phyloP scores from a whole-genome alignment of 371 early-diverging fungal species.

The Circinella umbellata region DNA sequence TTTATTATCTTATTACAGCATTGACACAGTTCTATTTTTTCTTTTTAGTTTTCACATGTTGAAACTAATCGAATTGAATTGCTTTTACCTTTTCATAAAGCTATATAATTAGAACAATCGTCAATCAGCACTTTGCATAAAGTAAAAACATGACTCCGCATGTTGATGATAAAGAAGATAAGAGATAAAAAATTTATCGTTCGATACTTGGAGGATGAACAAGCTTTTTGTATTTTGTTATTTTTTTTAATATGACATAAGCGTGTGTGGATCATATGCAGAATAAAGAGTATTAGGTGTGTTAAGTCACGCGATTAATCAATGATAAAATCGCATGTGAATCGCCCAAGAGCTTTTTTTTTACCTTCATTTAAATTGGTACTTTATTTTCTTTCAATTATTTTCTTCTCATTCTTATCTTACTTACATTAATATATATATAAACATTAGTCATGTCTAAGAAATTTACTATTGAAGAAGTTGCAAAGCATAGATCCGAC shows the following conservation, averaged over 20 bases:
- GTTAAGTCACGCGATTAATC: conserved; percentile 7
- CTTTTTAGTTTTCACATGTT: too few species aligned
- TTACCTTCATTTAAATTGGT: background rate
- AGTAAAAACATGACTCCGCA: too few species aligned
- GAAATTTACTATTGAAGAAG: conserved; percentile 68
- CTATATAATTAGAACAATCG: too few species aligned
- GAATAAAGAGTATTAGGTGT: background rate
- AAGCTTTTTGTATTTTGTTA: too few species aligned
- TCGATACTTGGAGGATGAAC: too few species aligned
- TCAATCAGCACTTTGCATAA: too few species aligned
- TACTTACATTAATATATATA: background rate
- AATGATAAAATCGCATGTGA: conserved; percentile 6
- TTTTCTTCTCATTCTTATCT: conserved; percentile 3
- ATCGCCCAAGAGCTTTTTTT: background rate
- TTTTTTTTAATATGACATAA: background rate
- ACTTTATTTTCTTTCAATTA: background rate
- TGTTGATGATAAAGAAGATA: background rate
- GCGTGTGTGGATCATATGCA: conserved; percentile 11
- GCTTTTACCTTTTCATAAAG: too few species aligned
- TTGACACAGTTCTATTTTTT: too few species aligned
- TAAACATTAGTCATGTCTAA: conserved; percentile 30
- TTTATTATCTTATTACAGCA: too few species aligned
- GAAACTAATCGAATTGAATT: too few species aligned
- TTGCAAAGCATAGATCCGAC: conserved; percentile 73
- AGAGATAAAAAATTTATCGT: too few species aligned